phyloP scores from a whole-genome alignment of 2,329 filamentous ascomycete genomes.

The Colletotrichum eremochloae region DNA sequence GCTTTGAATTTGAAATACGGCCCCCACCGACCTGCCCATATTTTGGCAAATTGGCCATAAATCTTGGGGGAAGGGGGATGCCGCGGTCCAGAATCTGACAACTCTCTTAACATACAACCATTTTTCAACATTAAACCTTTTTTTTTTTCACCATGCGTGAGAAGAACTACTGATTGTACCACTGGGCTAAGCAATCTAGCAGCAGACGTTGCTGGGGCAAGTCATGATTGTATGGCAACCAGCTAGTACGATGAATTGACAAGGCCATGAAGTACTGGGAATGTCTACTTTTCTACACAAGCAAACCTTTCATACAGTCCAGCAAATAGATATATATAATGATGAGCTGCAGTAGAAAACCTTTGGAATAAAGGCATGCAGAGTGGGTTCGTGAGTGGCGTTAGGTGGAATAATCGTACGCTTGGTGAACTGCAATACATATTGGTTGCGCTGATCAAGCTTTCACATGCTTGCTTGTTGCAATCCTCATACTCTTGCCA shows the following conservation, averaged over 20 bases:
- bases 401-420: no score
- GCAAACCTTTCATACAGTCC: accelerated
- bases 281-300: neutral
- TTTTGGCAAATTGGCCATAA: no score
- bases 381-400: neutral
- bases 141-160: neutral
- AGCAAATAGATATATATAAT: neutral
- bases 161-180: no score
- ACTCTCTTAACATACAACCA: no score
- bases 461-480: conserved; percentile 44
- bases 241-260: neutral
- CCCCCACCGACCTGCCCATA: no score
- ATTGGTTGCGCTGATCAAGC: neutral
- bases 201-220: neutral
- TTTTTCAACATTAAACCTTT: no score
- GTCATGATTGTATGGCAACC: neutral
- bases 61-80: no score
- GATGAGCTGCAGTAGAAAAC: neutral
- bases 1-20: no score
- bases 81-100: no score
- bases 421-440: no score
- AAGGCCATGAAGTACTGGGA: neutral
- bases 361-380: no score
- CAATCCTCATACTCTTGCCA: conserved; percentile 55
- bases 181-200: no score